Percentiles rank a stretch among this genome's conserved stretches.
phyloP scores from a whole-genome alignment of 768 basidiomycete species.

The Royoungia palumana region DNA sequence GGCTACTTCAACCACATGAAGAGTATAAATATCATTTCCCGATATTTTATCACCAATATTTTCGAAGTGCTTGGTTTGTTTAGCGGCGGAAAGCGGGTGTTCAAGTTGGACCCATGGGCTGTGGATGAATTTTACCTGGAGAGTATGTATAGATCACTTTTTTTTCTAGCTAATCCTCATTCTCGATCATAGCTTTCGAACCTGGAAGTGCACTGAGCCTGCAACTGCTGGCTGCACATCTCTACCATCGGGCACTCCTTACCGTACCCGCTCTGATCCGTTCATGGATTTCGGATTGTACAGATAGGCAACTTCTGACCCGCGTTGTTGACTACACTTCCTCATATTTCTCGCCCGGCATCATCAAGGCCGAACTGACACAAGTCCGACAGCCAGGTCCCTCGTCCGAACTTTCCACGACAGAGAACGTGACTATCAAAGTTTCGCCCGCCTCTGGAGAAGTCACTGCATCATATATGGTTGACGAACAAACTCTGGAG shows the following conservation, averaged over 20 bases:
- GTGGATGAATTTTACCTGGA: conserved; percentile 81
- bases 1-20: conserved; percentile 86
- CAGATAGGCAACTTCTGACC: conserved; percentile 82
- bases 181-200: conserved; percentile 49
- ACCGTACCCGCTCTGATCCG: conserved; percentile 84
- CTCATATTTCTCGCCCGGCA: conserved; percentile 81
- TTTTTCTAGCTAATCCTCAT: neutral
- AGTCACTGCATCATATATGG: conserved; percentile 76
- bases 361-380: conserved; percentile 80
- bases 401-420: conserved; percentile 50
- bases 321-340: conserved; percentile 78
- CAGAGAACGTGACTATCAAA: conserved; percentile 79
- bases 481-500: conserved; percentile 94
- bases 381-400: conserved; percentile 58
- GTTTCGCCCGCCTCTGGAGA: conserved; percentile 72
- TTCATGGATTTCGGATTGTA: conserved; percentile 81
- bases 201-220: conserved; percentile 48
- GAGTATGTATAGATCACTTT: conserved; percentile 41
- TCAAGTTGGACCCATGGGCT: conserved; percentile 83
- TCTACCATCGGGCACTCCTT: conserved; percentile 84
- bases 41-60: conserved; percentile 67
- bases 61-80: conserved; percentile 67
- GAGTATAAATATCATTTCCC: conserved; percentile 58
- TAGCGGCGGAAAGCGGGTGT: conserved; percentile 56
- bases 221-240: conserved; percentile 74